phyloP scores from a whole-genome alignment of 2,329 filamentous ascomycete species.

The Penicillium italicum region DNA sequence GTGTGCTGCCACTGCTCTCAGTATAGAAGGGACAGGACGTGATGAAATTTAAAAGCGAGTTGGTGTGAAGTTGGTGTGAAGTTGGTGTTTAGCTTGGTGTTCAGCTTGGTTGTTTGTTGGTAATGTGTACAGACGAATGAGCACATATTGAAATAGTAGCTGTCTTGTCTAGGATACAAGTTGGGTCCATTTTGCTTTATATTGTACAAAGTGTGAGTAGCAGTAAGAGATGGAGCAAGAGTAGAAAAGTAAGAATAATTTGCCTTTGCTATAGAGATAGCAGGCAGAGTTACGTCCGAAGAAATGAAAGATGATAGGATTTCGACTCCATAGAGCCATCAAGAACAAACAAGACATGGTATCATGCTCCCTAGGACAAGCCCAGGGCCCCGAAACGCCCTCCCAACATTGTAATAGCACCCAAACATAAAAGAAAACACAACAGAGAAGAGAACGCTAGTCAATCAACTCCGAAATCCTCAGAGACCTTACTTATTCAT shows the following conservation, averaged over 20 bases:
- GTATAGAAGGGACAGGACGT: conserved; percentile 17
- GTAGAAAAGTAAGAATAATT: not conserved
- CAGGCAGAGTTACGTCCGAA: not conserved
- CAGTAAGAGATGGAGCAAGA: not conserved
- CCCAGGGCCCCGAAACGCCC: conserved; percentile 17
- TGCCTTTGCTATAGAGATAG: not conserved
- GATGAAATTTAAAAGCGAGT: conserved; percentile 18
- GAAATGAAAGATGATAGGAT: not conserved
- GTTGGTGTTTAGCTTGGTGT: conserved; percentile 18
- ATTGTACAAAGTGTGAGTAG: not conserved
- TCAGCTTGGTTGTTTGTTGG: conserved; percentile 11
- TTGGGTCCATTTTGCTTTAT: not conserved
- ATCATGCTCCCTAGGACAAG: conserved; percentile 21
- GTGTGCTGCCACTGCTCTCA: conserved; percentile 7
- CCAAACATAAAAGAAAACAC: not conserved
- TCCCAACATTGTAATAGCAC: conserved; percentile 1
- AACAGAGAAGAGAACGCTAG: conserved; percentile 5
- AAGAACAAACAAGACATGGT: conserved; percentile 18
- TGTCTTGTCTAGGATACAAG: conserved; percentile 1
- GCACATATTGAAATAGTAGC: conserved; percentile 16
- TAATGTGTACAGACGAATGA: conserved; percentile 17
- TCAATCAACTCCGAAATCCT: conserved; percentile 5
- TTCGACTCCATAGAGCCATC: not conserved
- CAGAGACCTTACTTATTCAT: conserved; percentile 39
- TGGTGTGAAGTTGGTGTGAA: conserved; percentile 19